phyloP scores from a whole-genome alignment of 1,284 basidiomycete species.

The Bjerkandera adusta region DNA sequence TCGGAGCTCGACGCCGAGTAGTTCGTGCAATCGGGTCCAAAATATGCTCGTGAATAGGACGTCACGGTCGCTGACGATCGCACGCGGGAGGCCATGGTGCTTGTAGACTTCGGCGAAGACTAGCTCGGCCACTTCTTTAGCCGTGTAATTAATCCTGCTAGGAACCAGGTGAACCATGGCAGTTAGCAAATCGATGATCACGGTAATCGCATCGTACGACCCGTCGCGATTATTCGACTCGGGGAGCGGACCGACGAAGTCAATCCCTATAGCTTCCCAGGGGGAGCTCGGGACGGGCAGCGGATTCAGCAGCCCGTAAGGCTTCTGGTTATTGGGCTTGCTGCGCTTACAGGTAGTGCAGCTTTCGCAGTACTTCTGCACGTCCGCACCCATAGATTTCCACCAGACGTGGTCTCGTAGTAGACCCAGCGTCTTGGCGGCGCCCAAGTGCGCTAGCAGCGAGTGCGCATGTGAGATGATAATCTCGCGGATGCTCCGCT shows the following conservation, averaged over 20 bases:
- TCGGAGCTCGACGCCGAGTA: slow-evolving; percentile 33
- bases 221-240: slow-evolving; percentile 26
- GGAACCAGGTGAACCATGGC: slow-evolving; percentile 32
- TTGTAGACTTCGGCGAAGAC: slow-evolving; percentile 38
- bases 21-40: slow-evolving; percentile 36
- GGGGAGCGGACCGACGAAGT: slow-evolving; percentile 37
- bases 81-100: slow-evolving; percentile 38
- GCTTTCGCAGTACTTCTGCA: slow-evolving; percentile 24
- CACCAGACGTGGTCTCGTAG: slow-evolving; percentile 32
- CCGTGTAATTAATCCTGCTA: slow-evolving; percentile 27
- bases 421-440: slow-evolving; percentile 24
- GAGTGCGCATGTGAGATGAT: slow-evolving; percentile 30
- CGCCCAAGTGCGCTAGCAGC: slow-evolving; percentile 29
- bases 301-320: slow-evolving; percentile 26
- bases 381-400: slow-evolving; percentile 25
- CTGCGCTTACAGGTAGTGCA: slow-evolving; percentile 26
- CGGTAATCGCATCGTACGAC: slow-evolving; percentile 29
- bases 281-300: slow-evolving; percentile 23
- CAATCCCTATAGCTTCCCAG: slow-evolving; percentile 33
- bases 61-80: slow-evolving; percentile 43
- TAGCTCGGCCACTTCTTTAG: slow-evolving; percentile 37
- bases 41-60: slow-evolving; percentile 40
- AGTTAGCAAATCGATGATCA: slow-evolving; percentile 34
- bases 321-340: slow-evolving; percentile 25
- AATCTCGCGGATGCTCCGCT: slow-evolving; percentile 22